These are phyloP conservation scores for Artemisia annua DNA, from an alignment of 129 eudicot species.

Conservation along the genomic window DNA sequence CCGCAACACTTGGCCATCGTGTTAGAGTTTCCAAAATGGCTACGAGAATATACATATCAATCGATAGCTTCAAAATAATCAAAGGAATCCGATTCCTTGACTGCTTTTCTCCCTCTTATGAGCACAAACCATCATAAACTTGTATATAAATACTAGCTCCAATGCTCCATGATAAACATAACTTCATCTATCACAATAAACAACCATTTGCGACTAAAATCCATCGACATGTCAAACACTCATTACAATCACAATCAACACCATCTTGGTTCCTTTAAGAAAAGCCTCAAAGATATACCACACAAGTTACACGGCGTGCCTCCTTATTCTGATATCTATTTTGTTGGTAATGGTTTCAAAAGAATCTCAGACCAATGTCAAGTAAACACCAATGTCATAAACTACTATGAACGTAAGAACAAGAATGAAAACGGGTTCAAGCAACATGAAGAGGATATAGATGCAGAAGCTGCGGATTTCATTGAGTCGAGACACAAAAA, in stretches of 20 bases:
- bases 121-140: constrained; percentile 2
- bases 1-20: too few relatives aligned
- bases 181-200: constrained; percentile 7
- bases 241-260: constrained; percentile 7
- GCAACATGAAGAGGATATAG: neutral
- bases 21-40: too few relatives aligned
- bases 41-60: too few relatives aligned
- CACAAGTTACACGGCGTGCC: constrained; percentile 37
- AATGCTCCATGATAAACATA: neutral
- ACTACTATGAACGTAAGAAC: constrained; percentile 10
- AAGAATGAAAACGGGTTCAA: neutral
- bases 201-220: neutral
- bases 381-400: constrained; percentile 17
- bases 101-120: neutral
- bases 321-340: constrained; percentile 38
- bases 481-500: constrained; percentile 43
- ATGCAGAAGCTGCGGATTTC: constrained; percentile 50
- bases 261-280: constrained; percentile 18
- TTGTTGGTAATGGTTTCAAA: constrained; percentile 24
- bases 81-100: constrained; percentile 24
- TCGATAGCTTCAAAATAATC: neutral
- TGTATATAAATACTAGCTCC: constrained; percentile 18
- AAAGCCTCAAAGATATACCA: constrained; percentile 28
- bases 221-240: constrained; percentile 1
- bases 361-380: constrained; percentile 14